Evolutionary conservation across 1,284 basidiomycete genomes (phyloP), one percentile per base, ranked within the genome.

Genomic region (Sphaerobolus stellatus): DNA sequence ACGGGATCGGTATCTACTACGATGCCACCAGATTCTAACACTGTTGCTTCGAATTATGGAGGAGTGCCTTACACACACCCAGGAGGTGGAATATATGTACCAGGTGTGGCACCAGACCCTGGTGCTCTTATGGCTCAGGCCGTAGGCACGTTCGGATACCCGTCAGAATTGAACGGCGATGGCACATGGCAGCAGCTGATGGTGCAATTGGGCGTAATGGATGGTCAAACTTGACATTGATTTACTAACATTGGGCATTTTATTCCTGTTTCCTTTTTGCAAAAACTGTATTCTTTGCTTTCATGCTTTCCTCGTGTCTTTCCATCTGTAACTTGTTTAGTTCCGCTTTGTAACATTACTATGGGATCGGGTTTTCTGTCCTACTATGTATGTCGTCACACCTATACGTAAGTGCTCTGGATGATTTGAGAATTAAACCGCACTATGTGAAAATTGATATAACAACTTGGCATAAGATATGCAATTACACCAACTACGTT

Each of bases 141-240:
- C 5, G 52, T 48, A 25, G 52, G 52, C 7, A 48, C 45, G 5
- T 54, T 48, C 48, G 45, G 18, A 20, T 54, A 54, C 27, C 45
- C 52, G 2, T 29, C 28, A 1, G 52, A 54, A n/a, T 41, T 54
- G 45, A 54, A 48, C 22, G 52, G 52, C 2, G 52, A 54, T 27
- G 46, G 52, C 4, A 54, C 52, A 18, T 54, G 52, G 52, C 52
- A 54, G 20, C 52, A 54, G 28, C 24, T 54, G 11, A 54, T 54
- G 52, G 52, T 40, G n/a, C 52, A 54, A 33, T 24, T 54, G 30
- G 52, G 52, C 11, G 52, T 54, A 9, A 38, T 54, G 52, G 52
- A 54, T 14, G 52, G 52, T 44, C 22, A 11, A 22, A 9, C 20
- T 44, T 13, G 11, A 44, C 11, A 44, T 14, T 11, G 14, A 24